Evolutionary conservation across 208 protist genomes (phyloP).

Genomic region (Crithidia sp.): DNA sequence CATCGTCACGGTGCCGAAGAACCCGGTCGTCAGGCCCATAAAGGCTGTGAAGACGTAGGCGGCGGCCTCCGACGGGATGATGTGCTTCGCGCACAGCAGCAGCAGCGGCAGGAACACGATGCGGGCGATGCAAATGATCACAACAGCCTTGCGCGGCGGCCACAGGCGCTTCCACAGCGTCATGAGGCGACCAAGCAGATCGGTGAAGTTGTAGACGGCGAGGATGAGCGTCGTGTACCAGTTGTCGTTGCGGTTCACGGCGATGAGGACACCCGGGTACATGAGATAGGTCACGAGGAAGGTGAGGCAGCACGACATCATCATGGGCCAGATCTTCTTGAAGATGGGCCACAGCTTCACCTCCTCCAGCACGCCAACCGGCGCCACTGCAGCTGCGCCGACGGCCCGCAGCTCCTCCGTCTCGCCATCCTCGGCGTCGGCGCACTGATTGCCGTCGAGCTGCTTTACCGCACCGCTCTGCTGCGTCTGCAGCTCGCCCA

Average conservation of each 20-base stretch:
- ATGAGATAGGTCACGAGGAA: slow-evolving; percentile 68
- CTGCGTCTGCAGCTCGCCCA: slow-evolving; percentile 13
- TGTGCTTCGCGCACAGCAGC: slow-evolving; percentile 61
- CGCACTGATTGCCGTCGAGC: not conserved
- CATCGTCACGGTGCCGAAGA: slow-evolving; percentile 72
- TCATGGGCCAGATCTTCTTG: slow-evolving; percentile 73
- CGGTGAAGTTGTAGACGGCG: slow-evolving; percentile 63
- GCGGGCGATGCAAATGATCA: slow-evolving; percentile 46
- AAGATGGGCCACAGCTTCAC: slow-evolving; percentile 51
- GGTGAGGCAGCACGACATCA: slow-evolving; percentile 60
- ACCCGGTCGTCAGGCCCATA: slow-evolving; percentile 68
- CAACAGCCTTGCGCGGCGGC: slow-evolving; percentile 37
- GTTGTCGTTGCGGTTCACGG: slow-evolving; percentile 41
- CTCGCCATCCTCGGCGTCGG: not conserved
- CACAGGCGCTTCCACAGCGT: slow-evolving; percentile 54
- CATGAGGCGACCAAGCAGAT: slow-evolving; percentile 53
- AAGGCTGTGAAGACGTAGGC: slow-evolving; percentile 55
- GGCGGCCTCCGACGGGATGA: slow-evolving; percentile 51
- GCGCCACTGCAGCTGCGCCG: slow-evolving; percentile 14
- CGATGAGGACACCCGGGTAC: slow-evolving; percentile 72
- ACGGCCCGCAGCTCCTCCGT: not conserved
- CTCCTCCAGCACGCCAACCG: slow-evolving; percentile 22
- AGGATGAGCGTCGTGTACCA: slow-evolving; percentile 82
- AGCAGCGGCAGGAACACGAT: slow-evolving; percentile 68
- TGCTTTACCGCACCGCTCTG: not conserved